Base-by-base conservation (phyloP, 1,139 yeast species). In the Yamadazyma dendronema region DNA sequence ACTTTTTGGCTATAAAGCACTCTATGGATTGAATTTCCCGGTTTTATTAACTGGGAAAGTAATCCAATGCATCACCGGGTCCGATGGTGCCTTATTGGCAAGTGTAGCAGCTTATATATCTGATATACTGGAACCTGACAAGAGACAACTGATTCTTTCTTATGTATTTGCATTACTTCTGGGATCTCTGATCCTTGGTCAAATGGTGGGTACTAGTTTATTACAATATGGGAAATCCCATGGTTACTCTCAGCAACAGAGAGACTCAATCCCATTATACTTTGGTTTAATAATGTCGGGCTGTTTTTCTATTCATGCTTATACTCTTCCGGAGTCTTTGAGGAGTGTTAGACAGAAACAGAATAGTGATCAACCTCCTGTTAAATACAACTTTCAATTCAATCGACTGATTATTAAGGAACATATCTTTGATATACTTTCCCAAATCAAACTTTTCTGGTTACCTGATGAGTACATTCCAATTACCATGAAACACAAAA, bases 361-460 rank as follows among this genome's bases (percentile, higher is more conserved):
- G n/a, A n/a, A n/a, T n/a, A n/a, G n/a, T n/a, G 7, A 13, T 21
- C 15, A 9, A 25, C 30, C 11, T 12, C 31, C 6, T 7, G n/a
- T 28, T 8, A 34, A 17, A 19, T 25, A 23, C 25, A 14, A 16
- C 9, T 24, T 24, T 24, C 26, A n/a, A 10, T 8, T 24, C 13
- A n/a, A 24, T 24, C 6, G 11, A 12, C 6, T 8, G 11, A 14
- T 14, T 5, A 17, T 36, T 5, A 31, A 17, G 11, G 14, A 25
- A 3, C 39, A 36, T 11, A 8, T 31, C 4, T 6, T 5, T 11
- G 28, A 23, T 4, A 28, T 36, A 10, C 6, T 17, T 22, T 56
- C 71, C 17, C 86, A 94, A 2, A 54, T 84, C 34, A 67, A 54
- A 28, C 53, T 67, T 25, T 54, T 62, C 16, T 39, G 44, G 31